Base-by-base conservation (phyloP, 1,284 basidiomycete genomes). In the Ceratobasidium theobromae region DNA sequence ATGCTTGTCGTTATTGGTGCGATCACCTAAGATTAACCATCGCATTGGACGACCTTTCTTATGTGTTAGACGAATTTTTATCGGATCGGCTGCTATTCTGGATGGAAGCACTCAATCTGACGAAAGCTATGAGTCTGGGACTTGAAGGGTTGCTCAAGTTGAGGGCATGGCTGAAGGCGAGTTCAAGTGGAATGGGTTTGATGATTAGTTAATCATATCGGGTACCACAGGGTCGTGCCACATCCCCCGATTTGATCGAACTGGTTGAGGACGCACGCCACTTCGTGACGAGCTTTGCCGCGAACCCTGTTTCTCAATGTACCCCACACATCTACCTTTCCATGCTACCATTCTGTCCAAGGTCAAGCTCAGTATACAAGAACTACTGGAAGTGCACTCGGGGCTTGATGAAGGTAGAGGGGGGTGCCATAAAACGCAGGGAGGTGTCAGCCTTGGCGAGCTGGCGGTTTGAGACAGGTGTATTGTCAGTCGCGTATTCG, bases 101-200 rank as follows among this genome's bases (percentile, higher is more conserved):
- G 51, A 53, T 53, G 51, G 51, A 53, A 30, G 30, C 35, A 9
- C 18, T 53, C n/a, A 53, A 53, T n/a, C 30, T 53, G 25, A 32
- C 11, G 11, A 5, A 25, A n/a, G 5, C 32, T 5, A 32, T 53
- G 18, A 12, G 30, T 14, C 5, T n/a, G 27, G 4, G 51, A 18
- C 30, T 4, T 4, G 4, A 16, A n/a, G 9, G 16, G 32, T n/a
- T 18, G 35, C 27, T n/a, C 28, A 32, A 45, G 18, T 6, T 9
- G 12, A 45, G 18, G 18, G 9, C 9, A 21, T 14, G 43, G 18
- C 43, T 45, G 18, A 11, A 9, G 9, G 43, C 18, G 18, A 45
- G 43, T 21, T 6, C 35, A 8, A 8, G 35, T 11, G 8, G 5
- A 5, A 45, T 11, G 9, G 43, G 9, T n/a, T n/a, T 5, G 6